phyloP scores from a whole-genome alignment of 2,329 filamentous ascomycete species.

The Pseudonectria buxi region DNA sequence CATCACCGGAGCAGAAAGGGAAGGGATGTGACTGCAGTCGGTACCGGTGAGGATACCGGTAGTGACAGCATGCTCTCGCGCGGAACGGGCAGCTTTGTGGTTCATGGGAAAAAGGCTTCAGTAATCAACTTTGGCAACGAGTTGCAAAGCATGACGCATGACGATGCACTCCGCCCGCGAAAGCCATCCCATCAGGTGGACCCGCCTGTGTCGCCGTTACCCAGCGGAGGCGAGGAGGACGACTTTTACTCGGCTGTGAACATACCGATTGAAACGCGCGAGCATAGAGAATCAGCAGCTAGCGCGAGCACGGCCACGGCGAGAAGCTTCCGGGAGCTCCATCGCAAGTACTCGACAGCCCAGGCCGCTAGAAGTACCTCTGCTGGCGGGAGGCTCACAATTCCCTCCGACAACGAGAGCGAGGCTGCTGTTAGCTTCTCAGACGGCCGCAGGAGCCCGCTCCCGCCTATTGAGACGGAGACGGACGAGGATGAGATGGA shows the following conservation, averaged over 20 bases:
- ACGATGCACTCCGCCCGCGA: conserved; percentile 63
- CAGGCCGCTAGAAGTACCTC: conserved; percentile 38
- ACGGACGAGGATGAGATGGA: conserved; percentile 23
- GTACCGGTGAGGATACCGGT: conserved; percentile 31
- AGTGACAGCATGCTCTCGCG: conserved; percentile 66
- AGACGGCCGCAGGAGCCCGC: conserved; percentile 49
- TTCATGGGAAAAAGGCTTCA: conserved; percentile 96
- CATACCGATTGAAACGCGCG: conserved; percentile 35
- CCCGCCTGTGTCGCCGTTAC: conserved; percentile 27
- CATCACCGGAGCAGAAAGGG: conserved; percentile 69
- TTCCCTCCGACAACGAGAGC: conserved; percentile 53
- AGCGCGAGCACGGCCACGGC: conserved; percentile 63
- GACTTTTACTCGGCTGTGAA: conserved; percentile 49
- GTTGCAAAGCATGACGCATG: conserved; percentile 68
- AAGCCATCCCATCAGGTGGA: conserved; percentile 42
- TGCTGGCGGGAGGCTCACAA: conserved; percentile 34
- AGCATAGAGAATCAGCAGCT: conserved; percentile 54
- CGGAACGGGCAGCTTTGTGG: conserved; percentile 81
- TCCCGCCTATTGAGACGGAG: conserved; percentile 44
- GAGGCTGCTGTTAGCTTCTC: conserved; percentile 55
- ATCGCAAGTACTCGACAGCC: conserved; percentile 52
- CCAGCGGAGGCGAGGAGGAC: conserved; percentile 32
- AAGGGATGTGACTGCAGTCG: conserved; percentile 45
- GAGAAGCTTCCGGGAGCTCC: conserved; percentile 56
- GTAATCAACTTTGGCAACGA: conserved; percentile 96